Evolutionary conservation across 768 basidiomycete genomes (phyloP).

Genomic region (Cystofilobasidium bisporidii): DNA sequence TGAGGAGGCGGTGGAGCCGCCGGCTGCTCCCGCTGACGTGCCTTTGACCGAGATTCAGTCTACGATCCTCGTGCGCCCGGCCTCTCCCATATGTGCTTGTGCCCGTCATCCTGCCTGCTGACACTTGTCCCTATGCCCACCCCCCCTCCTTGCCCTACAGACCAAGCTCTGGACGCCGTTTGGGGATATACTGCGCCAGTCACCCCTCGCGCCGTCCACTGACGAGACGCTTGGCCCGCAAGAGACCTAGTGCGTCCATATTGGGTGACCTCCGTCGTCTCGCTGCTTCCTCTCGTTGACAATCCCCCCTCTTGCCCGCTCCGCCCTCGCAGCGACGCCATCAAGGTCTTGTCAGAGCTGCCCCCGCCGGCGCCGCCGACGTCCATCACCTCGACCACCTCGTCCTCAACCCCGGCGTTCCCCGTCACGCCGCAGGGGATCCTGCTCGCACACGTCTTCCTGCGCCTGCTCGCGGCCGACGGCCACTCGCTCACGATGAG

Average conservation of each 20-base stretch:
- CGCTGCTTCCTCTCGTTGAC: too few species aligned
- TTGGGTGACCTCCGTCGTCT: too few species aligned
- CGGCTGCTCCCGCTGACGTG: background rate
- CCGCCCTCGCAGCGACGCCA: constrained; percentile 2
- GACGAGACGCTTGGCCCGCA: background rate
- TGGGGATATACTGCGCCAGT: constrained; percentile 21
- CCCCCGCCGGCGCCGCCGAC: constrained; percentile 17
- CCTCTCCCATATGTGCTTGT: too few species aligned
- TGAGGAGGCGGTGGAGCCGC: background rate
- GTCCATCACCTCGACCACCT: constrained; percentile 19
- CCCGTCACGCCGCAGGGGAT: constrained; percentile 23
- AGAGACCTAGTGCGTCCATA: constrained; percentile 2
- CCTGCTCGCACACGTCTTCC: constrained; percentile 19
- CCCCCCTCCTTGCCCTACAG: background rate
- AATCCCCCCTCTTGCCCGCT: too few species aligned
- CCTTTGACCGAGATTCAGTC: constrained; percentile 1
- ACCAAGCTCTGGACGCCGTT: constrained; percentile 18
- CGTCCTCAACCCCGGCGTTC: constrained; percentile 11
- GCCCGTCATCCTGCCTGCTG: background rate
- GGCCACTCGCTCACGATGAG: constrained; percentile 21
- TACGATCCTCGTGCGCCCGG: constrained; percentile 8
- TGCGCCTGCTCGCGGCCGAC: constrained; percentile 5
- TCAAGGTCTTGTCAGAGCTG: constrained; percentile 4
- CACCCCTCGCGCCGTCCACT: constrained; percentile 10
- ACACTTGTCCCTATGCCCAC: background rate